Evolutionary conservation across 306 rosid species (phyloP), one percentile per base, ranked within the genome.

Genomic region (Clitoria ternatea): DNA sequence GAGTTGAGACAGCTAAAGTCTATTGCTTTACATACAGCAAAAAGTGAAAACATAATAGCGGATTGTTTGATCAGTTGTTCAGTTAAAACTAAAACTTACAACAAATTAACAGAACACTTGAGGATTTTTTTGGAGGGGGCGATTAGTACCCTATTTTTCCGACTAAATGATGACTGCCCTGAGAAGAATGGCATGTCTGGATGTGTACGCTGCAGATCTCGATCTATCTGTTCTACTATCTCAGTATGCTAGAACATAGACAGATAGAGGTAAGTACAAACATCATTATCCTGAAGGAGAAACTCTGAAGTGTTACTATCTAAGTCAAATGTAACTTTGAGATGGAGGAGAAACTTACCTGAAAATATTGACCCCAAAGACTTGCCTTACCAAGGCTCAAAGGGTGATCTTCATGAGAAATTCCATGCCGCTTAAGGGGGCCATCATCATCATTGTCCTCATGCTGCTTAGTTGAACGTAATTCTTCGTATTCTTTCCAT

Each of bases 341-440:
- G 60, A 54, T 24, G 73, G 62, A 78, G 69, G 76, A 76, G 55
- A 64, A 36, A 81, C 54, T 77, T 61, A 89, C 96, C 89, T 82
- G 80, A 79, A 85, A 89, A 79, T 85, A 85, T 53, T 82, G 80
- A 61, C 69, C 67, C 97, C 97, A 88, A 53, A 80, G 83, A 68
- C 89, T 85, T 66, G 85, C 85, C 66, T 83, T 85, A 60, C 87
- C 88, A 10, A 83, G 87, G 83, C 96, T 87, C 66, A 91, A 77
- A 64, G 96, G 93, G 81, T 91, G 97, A 77, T 91, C 97, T 80
- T 87, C 93, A 48, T 72, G 64, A 14, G 97, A 82, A 78, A 91
- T 83, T 81, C 78, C 85, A 37, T 10, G 81, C 57, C 96, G 74
- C 68, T 75, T 57, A 30, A 89, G 87, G 5, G 71, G 88, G 60